Evolutionary conservation across 345 rosid genomes (phyloP), one percentile per base, ranked within the genome.

Genomic region (Salix purpurea): DNA sequence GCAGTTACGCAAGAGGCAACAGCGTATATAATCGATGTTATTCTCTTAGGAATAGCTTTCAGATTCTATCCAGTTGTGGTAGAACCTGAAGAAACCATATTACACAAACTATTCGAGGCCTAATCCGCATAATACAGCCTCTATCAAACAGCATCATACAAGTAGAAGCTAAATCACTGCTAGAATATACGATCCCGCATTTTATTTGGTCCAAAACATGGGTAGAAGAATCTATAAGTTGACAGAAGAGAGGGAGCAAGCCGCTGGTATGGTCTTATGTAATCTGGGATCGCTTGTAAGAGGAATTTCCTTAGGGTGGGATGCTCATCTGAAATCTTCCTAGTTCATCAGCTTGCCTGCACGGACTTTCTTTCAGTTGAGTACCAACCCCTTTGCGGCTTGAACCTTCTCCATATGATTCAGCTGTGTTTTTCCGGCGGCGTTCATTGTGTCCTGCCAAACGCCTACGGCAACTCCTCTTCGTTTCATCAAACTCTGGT

Each of bases 221-320:
- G 44, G 23, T 36, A 66, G 39, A 18, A 7, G 10, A 65, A 46
- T 40, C 13, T 60, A 15, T 24, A 5, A 19, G 79, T 40, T 85
- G 94, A 93, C 94, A 91, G 96, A 93, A 90, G 96, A 93, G 93
- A 91, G 96, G 84, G 92, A 93, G 92, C 97, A 77, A 28, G 77
- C 42, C 15, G 56, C 13, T 30, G 19, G 26, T 16, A 60, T 58
- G 30, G 52, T 61, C 23, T 84, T 65, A 91, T 89, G 90, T 84
- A 82, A 89, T 74, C 48, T 85, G 85, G 74, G 83, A 79, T 69
- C 80, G 85, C 70, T 81, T 85, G 78, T 58, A 83, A 52, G 79
- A 42, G 18, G 85, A 71, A 78, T 76, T 84, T 66, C 85, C 80
- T 54, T 85, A 83, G 79, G 82, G 39, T 46, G 79, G 61, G 10